Evolutionary conservation across 2,329 filamentous ascomycete genomes (phyloP), one percentile per base, ranked within the genome.

Genomic region (Colletotrichum theobromicola): DNA sequence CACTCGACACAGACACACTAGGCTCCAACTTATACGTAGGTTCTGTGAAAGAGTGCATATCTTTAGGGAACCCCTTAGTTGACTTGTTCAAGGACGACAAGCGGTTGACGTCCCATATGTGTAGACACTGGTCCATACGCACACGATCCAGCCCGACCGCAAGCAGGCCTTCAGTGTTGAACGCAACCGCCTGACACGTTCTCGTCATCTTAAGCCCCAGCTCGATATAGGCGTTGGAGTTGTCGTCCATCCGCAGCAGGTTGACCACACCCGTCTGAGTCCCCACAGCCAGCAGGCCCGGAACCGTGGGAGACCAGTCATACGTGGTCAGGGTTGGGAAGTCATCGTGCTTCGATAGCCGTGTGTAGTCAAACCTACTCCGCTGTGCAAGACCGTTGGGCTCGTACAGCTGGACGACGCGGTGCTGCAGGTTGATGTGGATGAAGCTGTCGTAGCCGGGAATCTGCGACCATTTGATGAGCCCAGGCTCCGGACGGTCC

Each of bases 141-240:
- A 96, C 94, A 78, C 94, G 90, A 79, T 97, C 95, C 66, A 97
- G 87, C 2, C 94, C 95, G 32, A 95, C 94, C 12, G 94, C 95
- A 66, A 97, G 86, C 70, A 94, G 87, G 21, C 93, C 93, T 7
- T 87, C 88, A 5, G 90, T 92, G 80, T 92, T 96, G 84, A 97
- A 95, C 5, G 94, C 93, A 53, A 97, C 94, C 1, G 94, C 94
- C 79, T 96, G 95, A 79, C 94, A 96, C 57, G 93, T 93, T 58
- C 95, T 90, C 68, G 94, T 91, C 81, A 95, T 91, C 81, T 94
- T 95, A 61, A 95, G 89, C 24, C 91, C 90, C 75, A 95, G 91
- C 64, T 93, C 91, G 63, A 91, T 81, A 77, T 90, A 90, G 37
- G 88, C 90, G 79, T 90, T 95, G 67, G 89, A 93, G 77, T 91